Conservation (phyloP, 805 yeast genomes). For the Kuraishia cidri region DNA sequence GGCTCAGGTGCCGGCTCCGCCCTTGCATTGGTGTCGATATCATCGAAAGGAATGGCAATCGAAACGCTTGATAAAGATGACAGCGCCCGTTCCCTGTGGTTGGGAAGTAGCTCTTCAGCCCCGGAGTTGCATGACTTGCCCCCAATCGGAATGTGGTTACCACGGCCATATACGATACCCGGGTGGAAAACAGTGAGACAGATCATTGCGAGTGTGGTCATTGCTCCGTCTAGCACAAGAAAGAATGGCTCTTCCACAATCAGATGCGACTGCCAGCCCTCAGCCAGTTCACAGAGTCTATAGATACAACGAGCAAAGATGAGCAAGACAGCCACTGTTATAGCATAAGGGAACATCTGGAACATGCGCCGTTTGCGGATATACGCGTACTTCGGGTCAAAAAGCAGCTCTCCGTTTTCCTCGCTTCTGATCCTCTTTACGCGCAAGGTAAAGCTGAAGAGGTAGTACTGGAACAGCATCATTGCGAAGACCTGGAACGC, state of each 20-base stretch:
- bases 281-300: constrained; percentile 61
- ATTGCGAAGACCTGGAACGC: constrained; percentile 70
- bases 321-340: constrained; percentile 39
- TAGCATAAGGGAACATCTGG: constrained; percentile 31
- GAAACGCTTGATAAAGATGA: too few species aligned
- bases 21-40: too few species aligned
- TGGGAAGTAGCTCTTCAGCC: too few species aligned
- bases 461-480: constrained; percentile 45
- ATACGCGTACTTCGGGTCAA: constrained; percentile 22
- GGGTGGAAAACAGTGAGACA: constrained; percentile 54
- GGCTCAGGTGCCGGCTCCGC: too few species aligned
- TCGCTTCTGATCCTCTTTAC: constrained; percentile 20
- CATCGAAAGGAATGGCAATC: too few species aligned
- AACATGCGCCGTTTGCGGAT: constrained; percentile 27
- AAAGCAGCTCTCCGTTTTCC: constrained; percentile 13
- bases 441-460: constrained; percentile 34
- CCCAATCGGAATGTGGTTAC: constrained; percentile 2
- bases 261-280: constrained; percentile 64
- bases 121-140: too few species aligned
- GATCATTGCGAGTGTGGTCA: constrained; percentile 43
- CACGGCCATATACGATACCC: constrained; percentile 37
- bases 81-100: too few species aligned
- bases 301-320: constrained; percentile 64
- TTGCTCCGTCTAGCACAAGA: constrained; percentile 50
- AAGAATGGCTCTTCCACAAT: constrained; percentile 53